A percentile compares a stretch with the other conserved stretches of the same genome.
Evolutionary conservation across 805 yeast species (phyloP).

Genomic region (Candida ipomoeae): DNA sequence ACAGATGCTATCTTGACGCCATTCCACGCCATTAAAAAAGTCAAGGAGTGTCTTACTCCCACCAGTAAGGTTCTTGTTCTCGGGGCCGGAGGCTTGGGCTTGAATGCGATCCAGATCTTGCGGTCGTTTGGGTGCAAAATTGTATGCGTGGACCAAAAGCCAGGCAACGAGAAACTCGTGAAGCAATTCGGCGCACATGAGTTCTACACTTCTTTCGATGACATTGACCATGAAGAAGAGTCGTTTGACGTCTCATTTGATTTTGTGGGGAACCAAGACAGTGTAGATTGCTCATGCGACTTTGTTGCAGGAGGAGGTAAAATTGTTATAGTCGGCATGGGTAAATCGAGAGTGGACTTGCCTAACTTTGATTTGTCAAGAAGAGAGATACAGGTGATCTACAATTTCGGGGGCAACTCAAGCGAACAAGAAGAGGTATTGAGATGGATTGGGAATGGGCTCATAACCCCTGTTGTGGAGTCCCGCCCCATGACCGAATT

Average conservation of each 20-base stretch:
- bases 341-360: slow-evolving; percentile 27
- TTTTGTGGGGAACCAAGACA: slow-evolving; percentile 34
- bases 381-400: slow-evolving; percentile 38
- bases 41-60: slow-evolving; percentile 26
- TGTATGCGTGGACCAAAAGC: slow-evolving; percentile 29
- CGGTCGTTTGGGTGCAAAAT: slow-evolving; percentile 29
- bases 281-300: slow-evolving; percentile 23
- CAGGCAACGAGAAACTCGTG: slow-evolving; percentile 22
- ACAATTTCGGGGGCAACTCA: slow-evolving; percentile 44
- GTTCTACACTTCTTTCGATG: slow-evolving; percentile 29
- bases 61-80: slow-evolving; percentile 33
- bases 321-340: slow-evolving; percentile 43
- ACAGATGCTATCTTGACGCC: slow-evolving; percentile 43
- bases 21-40: slow-evolving; percentile 38
- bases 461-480: slow-evolving; percentile 33
- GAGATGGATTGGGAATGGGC: slow-evolving; percentile 39
- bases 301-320: slow-evolving; percentile 35
- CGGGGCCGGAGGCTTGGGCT: slow-evolving; percentile 43
- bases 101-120: slow-evolving; percentile 41
- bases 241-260: slow-evolving; percentile 37
- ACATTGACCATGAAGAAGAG: slow-evolving; percentile 23
- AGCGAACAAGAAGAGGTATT: slow-evolving; percentile 41
- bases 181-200: slow-evolving; percentile 39
- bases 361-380: slow-evolving; percentile 35
- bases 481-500: slow-evolving; percentile 30